Percentiles rank a stretch among this genome's conserved stretches.
Conservation (phyloP, 1,284 basidiomycete species). For the Cryptococcus hybrid region DNA sequence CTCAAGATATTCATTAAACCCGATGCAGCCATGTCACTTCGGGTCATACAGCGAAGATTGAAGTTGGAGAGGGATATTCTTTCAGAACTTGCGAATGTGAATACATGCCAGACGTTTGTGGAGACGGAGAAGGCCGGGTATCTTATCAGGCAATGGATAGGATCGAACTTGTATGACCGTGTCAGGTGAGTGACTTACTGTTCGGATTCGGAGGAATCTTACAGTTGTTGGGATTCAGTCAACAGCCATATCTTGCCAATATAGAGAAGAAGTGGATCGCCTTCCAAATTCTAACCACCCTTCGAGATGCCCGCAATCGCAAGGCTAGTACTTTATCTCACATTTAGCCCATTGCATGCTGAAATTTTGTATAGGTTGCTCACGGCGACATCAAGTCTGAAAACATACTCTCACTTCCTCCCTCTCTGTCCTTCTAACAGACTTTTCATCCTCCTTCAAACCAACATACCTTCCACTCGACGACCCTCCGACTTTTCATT, state of each 20-base stretch:
- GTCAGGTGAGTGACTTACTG: slow-evolving; percentile 70
- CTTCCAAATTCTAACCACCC: slow-evolving; percentile 84
- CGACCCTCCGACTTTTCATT: slow-evolving; percentile 96
- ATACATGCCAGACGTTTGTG: slow-evolving; percentile 84
- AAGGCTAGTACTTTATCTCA: slow-evolving; percentile 44
- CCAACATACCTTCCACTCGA: slow-evolving; percentile 93
- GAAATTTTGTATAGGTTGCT: slow-evolving; percentile 59
- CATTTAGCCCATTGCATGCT: neutral
- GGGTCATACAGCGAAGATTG: slow-evolving; percentile 65
- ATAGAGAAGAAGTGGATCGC: slow-evolving; percentile 99
- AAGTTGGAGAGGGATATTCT: slow-evolving; percentile 85
- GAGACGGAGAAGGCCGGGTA: slow-evolving; percentile 98
- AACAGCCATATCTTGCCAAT: slow-evolving; percentile 85
- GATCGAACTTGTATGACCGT: slow-evolving; percentile 93
- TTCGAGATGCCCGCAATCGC: slow-evolving; percentile 76
- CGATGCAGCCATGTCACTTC: slow-evolving; percentile 66
- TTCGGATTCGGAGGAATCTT: neutral
- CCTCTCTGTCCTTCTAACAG: slow-evolving; percentile 92
- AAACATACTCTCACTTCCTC: slow-evolving; percentile 93
- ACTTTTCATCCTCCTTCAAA: slow-evolving; percentile 92
- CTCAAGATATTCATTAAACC: slow-evolving; percentile 82
- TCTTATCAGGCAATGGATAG: slow-evolving; percentile 90
- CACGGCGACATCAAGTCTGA: slow-evolving; percentile 99
- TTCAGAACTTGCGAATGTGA: slow-evolving; percentile 79
- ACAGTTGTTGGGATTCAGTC: slow-evolving; percentile 74